Evolutionary conservation across 2,329 filamentous ascomycete species (phyloP), one percentile per base, ranked within the genome.

Genomic region (Didymellaceae sp.): DNA sequence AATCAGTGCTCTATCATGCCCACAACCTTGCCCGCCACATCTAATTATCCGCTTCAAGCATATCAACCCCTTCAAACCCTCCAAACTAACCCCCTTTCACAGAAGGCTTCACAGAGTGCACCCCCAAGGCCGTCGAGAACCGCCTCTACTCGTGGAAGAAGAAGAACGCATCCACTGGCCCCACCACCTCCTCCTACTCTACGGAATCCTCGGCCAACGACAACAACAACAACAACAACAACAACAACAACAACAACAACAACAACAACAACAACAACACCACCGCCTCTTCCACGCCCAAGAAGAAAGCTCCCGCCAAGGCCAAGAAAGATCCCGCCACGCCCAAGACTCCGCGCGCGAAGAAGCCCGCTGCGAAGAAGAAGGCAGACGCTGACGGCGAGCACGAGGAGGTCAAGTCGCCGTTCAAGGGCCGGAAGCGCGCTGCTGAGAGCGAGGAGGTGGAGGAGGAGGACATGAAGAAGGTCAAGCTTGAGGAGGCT

Each of bases 121-220:
- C 67, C 0, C 54, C 62, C 34, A 70, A 68, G 30, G 66, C 67
- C 13, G 51, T 69, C 9, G 51, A 52, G 14, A 54, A 63, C 42
- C 63, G 65, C n/a, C 50, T 70, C 13, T 45, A 45, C 45, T 50
- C 26, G 14, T 58, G 60, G 45, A 65, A 65, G 44, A 59, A 57
- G 54, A 59, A 59, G 45, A 55, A 55, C 30, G 14, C 45, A 4
- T 2, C 26, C 32, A 14, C 42, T 8, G 17, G 1, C 14, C 2
- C 35, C 5, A 8, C 4, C 14, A 31, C 13, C 9, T n/a, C 42
- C 9, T 18, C 26, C 20, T 37, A 32, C 5, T 13, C 22, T 18
- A n/a, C n/a, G n/a, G n/a, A n/a, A n/a, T n/a, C n/a, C n/a, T n/a
- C n/a, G n/a, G n/a, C n/a, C n/a, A n/a, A n/a, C n/a, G n/a, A n/a